These are phyloP conservation scores for Canavalia gladiata DNA, from an alignment of 306 rosid genomes.

Conservation along the genomic window DNA sequence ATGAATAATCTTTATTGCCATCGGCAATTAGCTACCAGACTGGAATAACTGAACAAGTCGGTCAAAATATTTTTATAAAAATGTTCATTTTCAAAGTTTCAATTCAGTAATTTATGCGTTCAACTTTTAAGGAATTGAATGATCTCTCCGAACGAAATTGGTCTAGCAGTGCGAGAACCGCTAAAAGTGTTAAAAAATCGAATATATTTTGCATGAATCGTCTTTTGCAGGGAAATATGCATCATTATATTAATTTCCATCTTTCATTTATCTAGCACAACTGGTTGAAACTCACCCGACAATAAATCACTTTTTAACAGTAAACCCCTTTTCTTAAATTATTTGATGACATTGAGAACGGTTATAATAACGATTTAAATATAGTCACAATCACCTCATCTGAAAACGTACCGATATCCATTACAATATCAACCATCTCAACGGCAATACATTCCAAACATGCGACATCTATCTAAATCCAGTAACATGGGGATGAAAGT, in stretches of 20 bases:
- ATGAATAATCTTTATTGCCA: background rate
- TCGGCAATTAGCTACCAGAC: background rate
- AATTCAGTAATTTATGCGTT: too few species aligned
- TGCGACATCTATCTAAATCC: conserved; percentile 33
- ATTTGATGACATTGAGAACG: background rate
- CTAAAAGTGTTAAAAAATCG: background rate
- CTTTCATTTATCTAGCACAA: too few species aligned
- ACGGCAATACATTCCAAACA: conserved; percentile 39
- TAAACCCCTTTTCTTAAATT: background rate
- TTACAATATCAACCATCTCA: background rate
- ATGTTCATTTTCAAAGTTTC: too few species aligned
- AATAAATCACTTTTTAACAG: too few species aligned
- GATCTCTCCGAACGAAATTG: background rate
- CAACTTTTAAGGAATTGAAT: too few species aligned
- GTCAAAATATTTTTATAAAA: too few species aligned
- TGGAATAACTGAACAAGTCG: background rate
- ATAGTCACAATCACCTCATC: background rate
- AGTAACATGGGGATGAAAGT: conserved; percentile 27
- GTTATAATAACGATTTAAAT: background rate
- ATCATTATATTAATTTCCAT: too few species aligned
- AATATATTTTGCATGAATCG: too few species aligned
- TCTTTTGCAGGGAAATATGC: too few species aligned
- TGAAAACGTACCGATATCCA: background rate
- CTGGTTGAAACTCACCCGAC: too few species aligned
- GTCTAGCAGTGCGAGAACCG: background rate